Evolutionary conservation across 192 early-diverging fungal species (phyloP), one percentile per base, ranked within the genome.

Genomic region (Geranomyces michiganensis): DNA sequence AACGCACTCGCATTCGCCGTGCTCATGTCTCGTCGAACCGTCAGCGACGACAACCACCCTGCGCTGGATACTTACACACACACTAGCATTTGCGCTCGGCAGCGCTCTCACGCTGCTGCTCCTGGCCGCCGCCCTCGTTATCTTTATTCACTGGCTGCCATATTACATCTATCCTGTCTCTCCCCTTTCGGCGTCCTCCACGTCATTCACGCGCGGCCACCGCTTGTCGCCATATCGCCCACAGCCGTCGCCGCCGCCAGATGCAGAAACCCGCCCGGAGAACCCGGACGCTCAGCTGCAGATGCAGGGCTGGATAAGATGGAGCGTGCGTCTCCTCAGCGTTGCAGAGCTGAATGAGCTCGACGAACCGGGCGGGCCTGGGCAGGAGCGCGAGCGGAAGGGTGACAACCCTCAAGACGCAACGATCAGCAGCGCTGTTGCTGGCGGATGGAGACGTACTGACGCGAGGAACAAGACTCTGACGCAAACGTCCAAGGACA

Each of bases 291-390:
- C 66, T 31, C 75, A 77, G 31, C 58, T 80, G 17, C 41, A 36
- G 46, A 80, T 68, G 53, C 31, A 67, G 26, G 79, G 79, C 21
- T 81, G 79, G 79, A 59, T 81, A 59, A 72, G 76, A 9, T 41
- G 79, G n/a, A 51, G 71, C n/a, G 43, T 24, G 6, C 22, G 17
- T 6, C 33, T 62, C 8, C 56, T 81, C 5, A 62, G 73, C 22
- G 27, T 53, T 7, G 70, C 70, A 26, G 73, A 81, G 56, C 73
- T 81, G 27, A 65, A 67, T 65, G 73, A 77, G 33, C 27, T 36
- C 17, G 59, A 68, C 14, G 48, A 51, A 19, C 43, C 22, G 29
- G 47, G 36, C 1, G 55, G 60, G 36, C 56, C 36, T 22, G 55
- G 27, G 36, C 24, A 6, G 48, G 65, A 30, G 4, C 21, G 51